A percentile compares a stretch with the other conserved stretches of the same genome.
phyloP scores from a whole-genome alignment of 108 stramenopile genomes.

The Nitzschia inconspicua region DNA sequence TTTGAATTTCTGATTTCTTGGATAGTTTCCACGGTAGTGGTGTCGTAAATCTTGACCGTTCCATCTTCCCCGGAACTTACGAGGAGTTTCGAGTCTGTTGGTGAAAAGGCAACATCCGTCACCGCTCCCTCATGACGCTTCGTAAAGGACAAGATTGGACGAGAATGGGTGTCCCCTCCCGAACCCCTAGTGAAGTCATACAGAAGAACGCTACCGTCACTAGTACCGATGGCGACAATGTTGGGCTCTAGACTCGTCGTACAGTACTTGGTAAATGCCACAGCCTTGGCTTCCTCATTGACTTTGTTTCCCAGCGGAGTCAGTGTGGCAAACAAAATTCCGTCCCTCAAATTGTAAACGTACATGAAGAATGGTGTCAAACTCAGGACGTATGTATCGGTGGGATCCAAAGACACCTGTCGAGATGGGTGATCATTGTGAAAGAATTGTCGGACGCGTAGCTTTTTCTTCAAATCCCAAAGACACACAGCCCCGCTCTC shows the following conservation, averaged over 20 bases:
- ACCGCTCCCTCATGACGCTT: conserved; percentile 17
- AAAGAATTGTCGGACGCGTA: conserved; percentile 33
- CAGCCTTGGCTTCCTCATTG: neutral
- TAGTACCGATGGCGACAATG: conserved; percentile 26
- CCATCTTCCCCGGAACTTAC: conserved; percentile 30
- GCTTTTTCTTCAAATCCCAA: conserved; percentile 44
- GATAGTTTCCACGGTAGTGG: neutral
- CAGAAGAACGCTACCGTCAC: conserved; percentile 25
- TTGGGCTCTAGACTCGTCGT: conserved; percentile 17
- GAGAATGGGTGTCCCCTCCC: no score
- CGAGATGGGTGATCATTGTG: conserved; percentile 11
- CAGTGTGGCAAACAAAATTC: neutral
- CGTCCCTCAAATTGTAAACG: conserved; percentile 30
- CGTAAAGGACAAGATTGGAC: no score
- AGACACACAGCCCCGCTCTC: conserved; percentile 31
- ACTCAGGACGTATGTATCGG: conserved; percentile 36
- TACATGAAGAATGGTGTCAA: conserved; percentile 10
- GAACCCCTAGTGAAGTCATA: conserved; percentile 15
- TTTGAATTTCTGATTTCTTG: no score
- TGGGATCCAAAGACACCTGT: conserved; percentile 33
- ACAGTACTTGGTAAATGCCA: conserved; percentile 7
- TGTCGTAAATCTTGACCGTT: conserved; percentile 16
- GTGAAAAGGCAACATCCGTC: conserved; percentile 37
- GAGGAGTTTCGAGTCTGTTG: conserved; percentile 17
- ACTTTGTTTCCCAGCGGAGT: neutral